These are phyloP conservation scores for Cladosporium oxysporum DNA, from an alignment of 2,329 filamentous ascomycete species.

Conservation along the genomic window DNA sequence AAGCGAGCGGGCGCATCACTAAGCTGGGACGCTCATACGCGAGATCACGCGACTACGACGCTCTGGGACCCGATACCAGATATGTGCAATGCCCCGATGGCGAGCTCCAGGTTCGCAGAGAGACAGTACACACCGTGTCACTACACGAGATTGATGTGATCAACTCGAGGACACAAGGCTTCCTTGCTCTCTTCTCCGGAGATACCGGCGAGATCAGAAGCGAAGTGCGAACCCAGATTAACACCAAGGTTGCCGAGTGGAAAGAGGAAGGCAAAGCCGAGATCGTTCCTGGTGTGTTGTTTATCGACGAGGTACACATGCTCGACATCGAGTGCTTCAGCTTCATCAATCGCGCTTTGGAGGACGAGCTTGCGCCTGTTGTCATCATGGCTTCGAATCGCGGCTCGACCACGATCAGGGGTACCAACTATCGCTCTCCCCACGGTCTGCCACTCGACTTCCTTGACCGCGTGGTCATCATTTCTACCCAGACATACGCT, in stretches of 20 bases:
- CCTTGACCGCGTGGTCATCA: slow-evolving; percentile 91
- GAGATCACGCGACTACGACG: slow-evolving; percentile 94
- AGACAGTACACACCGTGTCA: slow-evolving; percentile 94
- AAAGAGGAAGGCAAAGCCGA: slow-evolving; percentile 99
- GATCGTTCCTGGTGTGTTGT: slow-evolving; percentile 94
- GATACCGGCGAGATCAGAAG: slow-evolving; percentile 97
- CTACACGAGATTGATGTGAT: slow-evolving; percentile 99
- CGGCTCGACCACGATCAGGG: slow-evolving; percentile 85
- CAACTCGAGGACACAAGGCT: slow-evolving; percentile 98
- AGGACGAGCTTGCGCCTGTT: slow-evolving; percentile 91
- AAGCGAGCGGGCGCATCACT: slow-evolving; percentile 95
- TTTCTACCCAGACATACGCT: slow-evolving; percentile 85
- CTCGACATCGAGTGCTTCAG: slow-evolving; percentile 99
- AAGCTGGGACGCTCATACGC: slow-evolving; percentile 95
- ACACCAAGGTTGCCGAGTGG: slow-evolving; percentile 98
- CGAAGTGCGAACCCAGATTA: slow-evolving; percentile 97
- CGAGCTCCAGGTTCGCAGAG: slow-evolving; percentile 94
- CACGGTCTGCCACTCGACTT: slow-evolving; percentile 96
- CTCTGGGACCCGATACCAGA: slow-evolving; percentile 97
- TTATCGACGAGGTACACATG: slow-evolving; percentile 99
- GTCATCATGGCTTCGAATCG: slow-evolving; percentile 99
- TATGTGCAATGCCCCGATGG: slow-evolving; percentile 97
- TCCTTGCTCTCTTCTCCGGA: slow-evolving; percentile 93
- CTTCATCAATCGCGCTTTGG: slow-evolving; percentile 94
- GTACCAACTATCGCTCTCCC: slow-evolving; percentile 88